Base-by-base conservation (phyloP, 148 eudicot species). In the Amaranthus hypochondriacus region DNA sequence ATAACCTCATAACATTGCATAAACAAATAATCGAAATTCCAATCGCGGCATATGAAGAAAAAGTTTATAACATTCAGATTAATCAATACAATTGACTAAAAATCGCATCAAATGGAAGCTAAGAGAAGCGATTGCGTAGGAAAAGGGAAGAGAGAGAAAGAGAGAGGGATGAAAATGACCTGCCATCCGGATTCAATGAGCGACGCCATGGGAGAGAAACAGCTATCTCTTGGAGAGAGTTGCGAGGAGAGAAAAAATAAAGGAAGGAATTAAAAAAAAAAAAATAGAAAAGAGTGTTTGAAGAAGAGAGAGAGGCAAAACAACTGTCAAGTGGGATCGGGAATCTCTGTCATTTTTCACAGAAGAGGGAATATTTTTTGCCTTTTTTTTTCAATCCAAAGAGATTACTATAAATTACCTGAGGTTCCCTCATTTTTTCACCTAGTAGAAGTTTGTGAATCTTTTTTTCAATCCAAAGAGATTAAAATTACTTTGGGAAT, bases 171-270 rank as follows among this genome's bases (percentile, higher is more conserved):
- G 39, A 46, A 9, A 21, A 51, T 74, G 28, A 88, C 95, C 95
- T 78, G 83, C 95, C 95, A 90, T n/a, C 77, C 79, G 55, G 92
- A 84, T 78, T 90, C 90, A 66, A 85, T 9, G 50, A 88, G 60
- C 55, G 89, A 83, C 66, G 86, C 90, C 95, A 90, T 90, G 28
- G 76, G 46, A 53, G 65, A 60, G 42, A 6, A 65, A 62, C 70
- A 52, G 21, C 56, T 81, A 80, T 78, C 77, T 52, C 73, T 11
- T 68, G 56, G 64, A 62, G 21, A 48, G 48, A 39, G 13, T 66
- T 50, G 64, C 6, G 69, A 78, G 73, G 56, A 63, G 65, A 57
- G 70, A 21, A 56, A 68, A 77, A 69, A 68, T 14, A 39, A 48
- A 70, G 70, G 5, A 18, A 51, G 57, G 76, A 62, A 21, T 44